A percentile compares a stretch with the other conserved stretches of the same genome.
Evolutionary conservation across 306 rosid genomes (phyloP).

Genomic region (Vigna nakashimae): DNA sequence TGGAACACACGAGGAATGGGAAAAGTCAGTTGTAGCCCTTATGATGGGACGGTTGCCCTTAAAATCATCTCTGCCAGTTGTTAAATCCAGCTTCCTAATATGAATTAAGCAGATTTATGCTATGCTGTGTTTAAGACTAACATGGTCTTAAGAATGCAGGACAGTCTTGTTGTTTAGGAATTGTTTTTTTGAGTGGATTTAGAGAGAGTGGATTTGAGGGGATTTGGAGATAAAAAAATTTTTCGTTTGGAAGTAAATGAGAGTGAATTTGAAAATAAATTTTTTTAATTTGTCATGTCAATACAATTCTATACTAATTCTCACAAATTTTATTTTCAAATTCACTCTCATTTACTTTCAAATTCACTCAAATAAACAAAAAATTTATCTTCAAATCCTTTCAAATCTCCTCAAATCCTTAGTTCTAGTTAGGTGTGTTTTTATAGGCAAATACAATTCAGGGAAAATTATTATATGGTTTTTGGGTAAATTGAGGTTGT

Average conservation of each 20-base stretch:
- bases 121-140: background rate
- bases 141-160: slow-evolving; percentile 3
- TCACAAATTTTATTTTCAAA: too few species aligned
- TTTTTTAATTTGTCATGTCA: too few species aligned
- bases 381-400: too few species aligned
- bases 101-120: slow-evolving; percentile 26
- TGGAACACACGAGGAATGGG: background rate
- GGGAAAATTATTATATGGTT: slow-evolving; percentile 2
- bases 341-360: too few species aligned
- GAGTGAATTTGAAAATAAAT: too few species aligned
- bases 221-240: too few species aligned
- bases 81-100: slow-evolving; percentile 29
- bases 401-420: too few species aligned
- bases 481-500: slow-evolving; percentile 27
- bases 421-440: slow-evolving; percentile 12
- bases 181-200: too few species aligned
- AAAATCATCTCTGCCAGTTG: slow-evolving; percentile 5
- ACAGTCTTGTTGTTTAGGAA: background rate
- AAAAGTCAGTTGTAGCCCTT: slow-evolving; percentile 27
- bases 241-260: too few species aligned
- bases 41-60: slow-evolving; percentile 24
- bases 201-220: too few species aligned
- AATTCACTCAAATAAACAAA: too few species aligned
- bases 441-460: background rate
- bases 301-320: too few species aligned